Evolutionary conservation across 305 asterid species (phyloP), one percentile per base, ranked within the genome.

Genomic region (Solanum hybrid): DNA sequence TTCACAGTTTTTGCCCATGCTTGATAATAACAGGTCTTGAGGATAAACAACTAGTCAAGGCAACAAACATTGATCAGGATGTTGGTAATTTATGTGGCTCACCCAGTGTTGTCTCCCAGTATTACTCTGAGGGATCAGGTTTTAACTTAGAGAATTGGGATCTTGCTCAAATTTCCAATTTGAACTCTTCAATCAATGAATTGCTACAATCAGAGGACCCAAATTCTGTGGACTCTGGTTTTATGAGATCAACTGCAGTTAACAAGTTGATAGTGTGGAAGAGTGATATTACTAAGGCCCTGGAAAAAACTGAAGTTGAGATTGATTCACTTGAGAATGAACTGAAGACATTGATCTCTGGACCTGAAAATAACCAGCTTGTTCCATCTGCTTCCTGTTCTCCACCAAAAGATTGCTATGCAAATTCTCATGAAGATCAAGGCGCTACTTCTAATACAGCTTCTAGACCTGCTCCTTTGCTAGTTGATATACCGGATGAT

Each of bases 271-370:
- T 92, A 82, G 93, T 94, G 37, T 96, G 94, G 98, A 98, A 95
- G 93, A 95, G 90, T 90, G 95, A 93, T 88, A 85, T 94, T 90
- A 87, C 94, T 86, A 98, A 98, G 92, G 96, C 95, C 32, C 88
- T 98, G 87, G 99, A 96, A 94, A 91, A 90, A 91, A 96, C 98
- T 38, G 99, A 96, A 92, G 91, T 96, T 66, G 97, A 95, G 93
- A 94, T 97, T 91, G 99, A 98, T 93, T 91, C 91, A 85, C 97
- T 97, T 90, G 99, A 97, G 91, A 94, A 95, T 88, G 96, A 96
- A 90, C 93, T 95, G 89, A 98, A 94, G 91, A 93, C 94, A 79
- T 90, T 95, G 92, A 79, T 56, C 34, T 89, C 94, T 85, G 94
- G 89, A 90, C 92, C 94, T 34, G 89, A 90, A 89, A 86, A 69